These are phyloP conservation scores for Dalbergia cochinchinensis DNA, from an alignment of 306 rosid genomes.

Conservation along the genomic window DNA sequence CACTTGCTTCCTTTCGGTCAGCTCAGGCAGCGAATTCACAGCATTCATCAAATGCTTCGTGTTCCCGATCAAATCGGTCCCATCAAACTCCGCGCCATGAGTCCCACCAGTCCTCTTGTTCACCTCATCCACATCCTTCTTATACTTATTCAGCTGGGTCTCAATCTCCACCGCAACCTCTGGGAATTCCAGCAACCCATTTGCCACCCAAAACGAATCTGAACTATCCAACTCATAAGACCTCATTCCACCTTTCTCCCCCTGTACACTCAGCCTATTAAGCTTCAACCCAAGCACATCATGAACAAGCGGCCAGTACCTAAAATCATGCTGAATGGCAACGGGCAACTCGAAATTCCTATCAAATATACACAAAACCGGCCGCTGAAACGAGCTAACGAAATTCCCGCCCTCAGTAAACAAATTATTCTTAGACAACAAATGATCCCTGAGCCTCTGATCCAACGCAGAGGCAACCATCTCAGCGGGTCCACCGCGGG, in stretches of 20 bases:
- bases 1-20: slow-evolving; percentile 92
- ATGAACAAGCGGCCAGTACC: slow-evolving; percentile 89
- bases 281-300: slow-evolving; percentile 90
- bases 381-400: slow-evolving; percentile 86
- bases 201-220: slow-evolving; percentile 88
- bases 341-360: slow-evolving; percentile 90
- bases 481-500: slow-evolving; percentile 94
- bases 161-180: slow-evolving; percentile 98
- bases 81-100: slow-evolving; percentile 88
- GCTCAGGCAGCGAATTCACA: slow-evolving; percentile 93
- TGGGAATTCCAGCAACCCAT: slow-evolving; percentile 87
- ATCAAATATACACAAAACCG: slow-evolving; percentile 86
- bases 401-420: slow-evolving; percentile 80
- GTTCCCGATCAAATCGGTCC: slow-evolving; percentile 92
- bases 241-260: slow-evolving; percentile 93
- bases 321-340: slow-evolving; percentile 94
- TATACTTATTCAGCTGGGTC: slow-evolving; percentile 84
- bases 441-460: slow-evolving; percentile 89
- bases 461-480: slow-evolving; percentile 95
- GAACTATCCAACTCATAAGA: slow-evolving; percentile 86
- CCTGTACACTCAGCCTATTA: slow-evolving; percentile 84
- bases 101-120: slow-evolving; percentile 89
- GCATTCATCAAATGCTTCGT: slow-evolving; percentile 98
- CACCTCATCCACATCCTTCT: slow-evolving; percentile 96
- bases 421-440: slow-evolving; percentile 86